phyloP scores from a whole-genome alignment of 2,329 filamentous ascomycete genomes.

The Coleophoma crateriformis region DNA sequence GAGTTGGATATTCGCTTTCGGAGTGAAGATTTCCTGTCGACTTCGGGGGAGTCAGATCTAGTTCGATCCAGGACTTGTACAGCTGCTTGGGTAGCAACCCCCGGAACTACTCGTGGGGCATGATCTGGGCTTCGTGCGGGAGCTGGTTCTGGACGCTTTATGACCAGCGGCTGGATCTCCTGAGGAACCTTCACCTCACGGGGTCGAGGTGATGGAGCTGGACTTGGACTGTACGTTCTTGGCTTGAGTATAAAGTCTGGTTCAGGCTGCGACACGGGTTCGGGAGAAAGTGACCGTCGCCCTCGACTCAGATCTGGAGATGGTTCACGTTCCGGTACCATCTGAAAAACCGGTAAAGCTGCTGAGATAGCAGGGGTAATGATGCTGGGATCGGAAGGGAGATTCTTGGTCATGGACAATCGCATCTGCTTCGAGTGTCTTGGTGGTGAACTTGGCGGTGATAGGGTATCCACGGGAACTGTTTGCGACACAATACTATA shows the following conservation, averaged over 20 bases:
- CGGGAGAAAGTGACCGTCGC: neutral
- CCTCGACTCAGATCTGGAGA: constrained; percentile 13
- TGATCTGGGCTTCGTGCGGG: no score
- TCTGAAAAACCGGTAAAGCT: constrained; percentile 20
- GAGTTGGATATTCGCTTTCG: constrained; percentile 22
- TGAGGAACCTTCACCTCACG: neutral
- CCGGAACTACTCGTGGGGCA: no score
- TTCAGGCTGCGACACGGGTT: constrained; percentile 10
- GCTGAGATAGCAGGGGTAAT: constrained; percentile 24
- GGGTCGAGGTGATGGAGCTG: constrained; percentile 6
- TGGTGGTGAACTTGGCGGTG: constrained; percentile 11
- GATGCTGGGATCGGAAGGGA: constrained; percentile 19
- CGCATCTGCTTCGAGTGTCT: constrained; percentile 15
- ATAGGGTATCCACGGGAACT: constrained; percentile 3
- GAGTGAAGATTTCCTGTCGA: constrained; percentile 15
- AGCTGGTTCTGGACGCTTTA: no score
- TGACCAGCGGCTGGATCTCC: no score
- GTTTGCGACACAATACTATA: constrained; percentile 8
- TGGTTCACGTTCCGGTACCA: constrained; percentile 21
- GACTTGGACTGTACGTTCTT: constrained; percentile 23
- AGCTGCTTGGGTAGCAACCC: no score
- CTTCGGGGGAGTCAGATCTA: constrained; percentile 7
- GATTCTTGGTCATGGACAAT: constrained; percentile 20
- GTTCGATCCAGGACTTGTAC: no score
- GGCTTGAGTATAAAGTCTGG: constrained; percentile 23